Conservation (phyloP, 2,329 filamentous ascomycete genomes). For the Fusarium sp. region DNA sequence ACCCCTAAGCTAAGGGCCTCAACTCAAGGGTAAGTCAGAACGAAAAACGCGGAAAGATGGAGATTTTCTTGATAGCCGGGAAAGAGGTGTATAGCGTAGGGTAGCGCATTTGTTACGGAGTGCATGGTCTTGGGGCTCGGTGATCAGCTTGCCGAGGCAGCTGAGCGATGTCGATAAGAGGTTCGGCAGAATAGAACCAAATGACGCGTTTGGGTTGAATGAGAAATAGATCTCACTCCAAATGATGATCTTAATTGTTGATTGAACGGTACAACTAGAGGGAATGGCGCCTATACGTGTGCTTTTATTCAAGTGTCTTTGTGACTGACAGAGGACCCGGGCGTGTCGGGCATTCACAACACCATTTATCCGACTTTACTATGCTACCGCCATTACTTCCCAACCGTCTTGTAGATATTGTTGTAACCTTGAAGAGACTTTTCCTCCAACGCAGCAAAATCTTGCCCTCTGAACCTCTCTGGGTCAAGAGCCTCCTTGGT, state of each 20-base stretch:
- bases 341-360: neutral
- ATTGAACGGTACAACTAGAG: neutral
- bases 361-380: neutral
- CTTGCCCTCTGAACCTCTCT: constrained; percentile 32
- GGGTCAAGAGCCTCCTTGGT: constrained; percentile 27
- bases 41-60: too few species aligned
- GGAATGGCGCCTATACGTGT: neutral
- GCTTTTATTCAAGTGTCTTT: neutral
- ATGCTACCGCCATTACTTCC: neutral
- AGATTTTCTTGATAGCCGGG: too few species aligned
- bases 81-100: neutral
- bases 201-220: neutral
- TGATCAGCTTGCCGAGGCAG: neutral
- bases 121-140: neutral
- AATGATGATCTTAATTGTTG: neutral
- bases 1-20: neutral
- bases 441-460: constrained; percentile 14
- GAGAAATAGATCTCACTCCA: neutral
- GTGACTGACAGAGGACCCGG: neutral
- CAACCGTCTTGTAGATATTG: constrained; percentile 39
- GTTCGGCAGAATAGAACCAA: neutral
- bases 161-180: neutral
- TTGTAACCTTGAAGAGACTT: constrained; percentile 36
- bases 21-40: neutral
- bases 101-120: too few species aligned